Evolutionary conservation across 805 yeast genomes (phyloP).

Genomic region (Barnettozyma sucrosica): DNA sequence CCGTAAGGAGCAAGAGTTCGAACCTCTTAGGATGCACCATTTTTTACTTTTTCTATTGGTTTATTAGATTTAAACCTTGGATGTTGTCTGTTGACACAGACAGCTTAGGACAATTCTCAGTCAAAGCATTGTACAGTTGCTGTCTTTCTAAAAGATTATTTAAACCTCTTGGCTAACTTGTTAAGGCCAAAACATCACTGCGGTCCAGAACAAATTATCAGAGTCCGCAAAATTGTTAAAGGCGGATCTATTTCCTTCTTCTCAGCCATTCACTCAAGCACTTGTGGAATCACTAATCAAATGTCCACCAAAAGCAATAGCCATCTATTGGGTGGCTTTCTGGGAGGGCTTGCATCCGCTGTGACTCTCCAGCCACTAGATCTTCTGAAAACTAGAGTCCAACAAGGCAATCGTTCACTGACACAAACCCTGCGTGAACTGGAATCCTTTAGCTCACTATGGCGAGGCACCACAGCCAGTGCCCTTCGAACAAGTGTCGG

Average conservation of each 20-base stretch:
- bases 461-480: constrained; percentile 95
- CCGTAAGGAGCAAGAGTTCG: constrained; percentile 4
- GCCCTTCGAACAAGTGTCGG: constrained; percentile 88
- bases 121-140: too few species aligned
- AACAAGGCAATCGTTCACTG: constrained; percentile 44
- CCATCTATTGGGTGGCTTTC: constrained; percentile 75
- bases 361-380: constrained; percentile 84
- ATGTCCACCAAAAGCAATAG: constrained; percentile 1
- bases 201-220: not conserved
- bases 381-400: constrained; percentile 80
- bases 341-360: constrained; percentile 81
- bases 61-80: too few species aligned
- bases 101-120: too few species aligned
- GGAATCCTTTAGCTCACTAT: constrained; percentile 41
- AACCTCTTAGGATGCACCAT: constrained; percentile 4
- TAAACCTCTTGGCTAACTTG: too few species aligned
- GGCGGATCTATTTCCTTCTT: not conserved
- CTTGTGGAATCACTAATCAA: not conserved
- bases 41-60: not conserved
- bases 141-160: too few species aligned
- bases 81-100: too few species aligned
- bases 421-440: constrained; percentile 34
- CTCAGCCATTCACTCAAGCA: not conserved
- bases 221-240: not conserved
- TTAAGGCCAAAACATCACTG: too few species aligned